phyloP scores from a whole-genome alignment of 2,329 filamentous ascomycete species.

The Diplodia seriata region DNA sequence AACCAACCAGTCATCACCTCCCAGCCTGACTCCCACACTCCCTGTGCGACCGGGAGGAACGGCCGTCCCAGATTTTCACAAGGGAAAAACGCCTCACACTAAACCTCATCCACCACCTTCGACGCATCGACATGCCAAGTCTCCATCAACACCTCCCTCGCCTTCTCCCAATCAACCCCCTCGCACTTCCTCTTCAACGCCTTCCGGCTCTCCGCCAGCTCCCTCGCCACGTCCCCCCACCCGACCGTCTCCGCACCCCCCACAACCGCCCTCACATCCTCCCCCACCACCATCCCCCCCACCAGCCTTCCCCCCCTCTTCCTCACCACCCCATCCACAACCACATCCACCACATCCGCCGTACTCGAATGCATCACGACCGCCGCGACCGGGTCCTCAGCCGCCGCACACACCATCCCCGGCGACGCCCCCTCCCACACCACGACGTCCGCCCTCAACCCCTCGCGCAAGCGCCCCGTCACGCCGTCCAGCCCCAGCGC shows the following conservation, averaged over 20 bases:
- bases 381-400: slow-evolving; percentile 53
- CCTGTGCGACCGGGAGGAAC: not conserved
- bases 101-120: slow-evolving; percentile 33
- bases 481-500: slow-evolving; percentile 53
- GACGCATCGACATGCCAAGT: slow-evolving; percentile 39
- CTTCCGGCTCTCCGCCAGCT: slow-evolving; percentile 41
- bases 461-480: slow-evolving; percentile 57
- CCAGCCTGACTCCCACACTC: too few relatives aligned
- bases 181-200: slow-evolving; percentile 43
- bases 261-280: slow-evolving; percentile 33
- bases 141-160: slow-evolving; percentile 34
- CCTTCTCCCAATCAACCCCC: slow-evolving; percentile 42
- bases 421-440: slow-evolving; percentile 55
- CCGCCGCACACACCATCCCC: slow-evolving; percentile 51
- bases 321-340: slow-evolving; percentile 53
- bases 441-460: slow-evolving; percentile 58
- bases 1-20: not conserved
- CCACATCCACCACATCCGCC: slow-evolving; percentile 53
- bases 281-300: slow-evolving; percentile 38
- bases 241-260: slow-evolving; percentile 36
- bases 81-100: slow-evolving; percentile 16
- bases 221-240: slow-evolving; percentile 44
- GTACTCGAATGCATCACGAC: slow-evolving; percentile 52
- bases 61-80: not conserved
- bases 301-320: slow-evolving; percentile 47